Conservation (phyloP, 257 asterid species). For the Pogostemon cablin region DNA sequence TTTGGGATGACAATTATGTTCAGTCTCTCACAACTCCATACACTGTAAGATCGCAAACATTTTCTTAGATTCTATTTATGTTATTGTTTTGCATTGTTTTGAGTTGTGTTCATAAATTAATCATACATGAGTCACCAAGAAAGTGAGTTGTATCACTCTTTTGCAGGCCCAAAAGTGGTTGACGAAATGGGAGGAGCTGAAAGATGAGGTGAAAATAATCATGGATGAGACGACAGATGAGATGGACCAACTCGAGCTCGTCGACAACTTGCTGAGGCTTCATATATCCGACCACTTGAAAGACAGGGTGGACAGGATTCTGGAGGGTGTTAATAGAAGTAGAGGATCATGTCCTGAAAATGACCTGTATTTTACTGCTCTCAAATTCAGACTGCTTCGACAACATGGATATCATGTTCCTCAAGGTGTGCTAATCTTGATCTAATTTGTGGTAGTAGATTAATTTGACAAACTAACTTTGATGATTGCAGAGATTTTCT, state of each 20-base stretch:
- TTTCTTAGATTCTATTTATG: no score
- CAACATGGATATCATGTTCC: constrained; percentile 44
- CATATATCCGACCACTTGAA: constrained; percentile 48
- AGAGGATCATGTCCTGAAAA: background rate
- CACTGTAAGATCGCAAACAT: constrained; percentile 25
- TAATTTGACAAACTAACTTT: background rate
- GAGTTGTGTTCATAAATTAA: no score
- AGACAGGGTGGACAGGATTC: background rate
- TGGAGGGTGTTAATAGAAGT: constrained; percentile 20
- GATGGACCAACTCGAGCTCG: constrained; percentile 45
- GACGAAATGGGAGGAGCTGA: constrained; percentile 38
- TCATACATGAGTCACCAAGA: no score
- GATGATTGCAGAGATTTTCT: constrained; percentile 45
- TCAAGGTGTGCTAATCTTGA: constrained; percentile 38
- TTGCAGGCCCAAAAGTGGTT: constrained; percentile 43
- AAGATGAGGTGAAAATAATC: constrained; percentile 28
- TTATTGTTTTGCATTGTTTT: no score
- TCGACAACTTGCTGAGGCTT: constrained; percentile 54
- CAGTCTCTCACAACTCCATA: constrained; percentile 43
- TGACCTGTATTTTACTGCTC: constrained; percentile 36
- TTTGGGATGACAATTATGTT: constrained; percentile 52
- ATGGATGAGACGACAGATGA: constrained; percentile 29
- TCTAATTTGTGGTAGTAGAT: no score
- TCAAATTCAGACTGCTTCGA: constrained; percentile 47
- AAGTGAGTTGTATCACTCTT: no score